Conservation (phyloP, 306 rosid species). For the Sicyos baderoa region DNA sequence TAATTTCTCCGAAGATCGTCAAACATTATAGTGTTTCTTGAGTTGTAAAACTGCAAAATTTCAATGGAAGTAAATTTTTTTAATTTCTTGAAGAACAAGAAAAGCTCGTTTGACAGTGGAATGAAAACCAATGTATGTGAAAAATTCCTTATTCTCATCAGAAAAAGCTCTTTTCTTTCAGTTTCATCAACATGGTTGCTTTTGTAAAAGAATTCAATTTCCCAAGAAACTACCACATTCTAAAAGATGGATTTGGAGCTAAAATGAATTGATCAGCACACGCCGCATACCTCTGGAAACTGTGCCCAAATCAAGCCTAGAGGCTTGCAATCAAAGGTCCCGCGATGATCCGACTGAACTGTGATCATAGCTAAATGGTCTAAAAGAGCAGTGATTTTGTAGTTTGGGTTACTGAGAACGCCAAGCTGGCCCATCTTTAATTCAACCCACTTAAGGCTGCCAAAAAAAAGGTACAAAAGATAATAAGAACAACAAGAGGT, state of each 20-base stretch:
- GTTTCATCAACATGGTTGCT: not conserved
- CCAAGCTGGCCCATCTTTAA: conserved; percentile 95
- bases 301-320: conserved; percentile 95
- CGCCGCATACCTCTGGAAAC: conserved; percentile 62
- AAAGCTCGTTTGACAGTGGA: too few relatives aligned
- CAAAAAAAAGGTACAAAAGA: conserved; percentile 7
- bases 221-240: not conserved
- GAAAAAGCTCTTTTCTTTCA: not conserved
- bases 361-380: conserved; percentile 95
- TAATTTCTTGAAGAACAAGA: not conserved
- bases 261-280: not conserved
- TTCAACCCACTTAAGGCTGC: conserved; percentile 89
- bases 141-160: not conserved
- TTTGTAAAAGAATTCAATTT: not conserved
- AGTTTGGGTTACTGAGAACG: conserved; percentile 81
- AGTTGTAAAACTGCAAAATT: conserved; percentile 60
- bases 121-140: not conserved
- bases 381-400: conserved; percentile 83
- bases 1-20: conserved; percentile 88
- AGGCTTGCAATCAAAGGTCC: conserved; percentile 94
- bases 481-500: not conserved
- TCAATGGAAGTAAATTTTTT: conserved; percentile 20
- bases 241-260: conserved; percentile 3
- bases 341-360: conserved; percentile 65
- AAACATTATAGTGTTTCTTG: conserved; percentile 80